Base-by-base conservation (phyloP, 2,329 filamentous ascomycete genomes). In the Neophaeococcomyces aloes region DNA sequence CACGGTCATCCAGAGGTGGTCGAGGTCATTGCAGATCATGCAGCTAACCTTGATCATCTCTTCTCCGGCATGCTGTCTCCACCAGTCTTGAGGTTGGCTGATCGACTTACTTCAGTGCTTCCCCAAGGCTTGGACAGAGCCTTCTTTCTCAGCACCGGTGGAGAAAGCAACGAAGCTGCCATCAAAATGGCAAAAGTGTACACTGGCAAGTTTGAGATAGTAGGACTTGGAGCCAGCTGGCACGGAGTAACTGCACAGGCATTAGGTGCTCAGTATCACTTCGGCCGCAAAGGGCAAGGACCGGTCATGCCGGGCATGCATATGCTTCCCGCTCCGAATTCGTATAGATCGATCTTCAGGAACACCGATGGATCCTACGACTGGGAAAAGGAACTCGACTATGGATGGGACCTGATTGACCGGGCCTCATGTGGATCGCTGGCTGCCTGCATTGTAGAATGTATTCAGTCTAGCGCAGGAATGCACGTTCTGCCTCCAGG, bases 141-240 rank as follows among this genome's bases (percentile, higher is more conserved):
- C 1, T 71, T 78, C 54, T 79, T 79, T 48, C 62, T 78, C 7
- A 74, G 64, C 39, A 79, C 75, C 0, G 75, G 75, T 1, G 68
- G 66, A 2, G 75, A 79, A 55, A 69, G 65, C 34, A 75, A 69
- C 47, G 78, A 83, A 50, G 76, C 75, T 2, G 78, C 78, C 2
- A 77, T 82, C 45, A 75, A 76, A 45, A 67, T 82, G 51, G 78
- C 78, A 3, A 82, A 82, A 52, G 60, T 67, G 7, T 78, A 71
- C 53, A 82, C 78, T 0, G 75, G 76, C 1, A 80, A 78, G 40
- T 81, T 76, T 52, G 76, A 81, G 56, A 70, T 83, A 39, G 74
- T 81, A 4, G 78, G 67, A 0, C 64, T 81, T 41, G 68, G 67
- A 0, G 71, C 71, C 0, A 75, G 71, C 27, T 82, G 71, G 64